A percentile compares a stretch with the other conserved stretches of the same genome.
These are phyloP conservation scores for Protomyces macrosporus DNA, from an alignment of 1,139 yeast species.

Conservation along the genomic window DNA sequence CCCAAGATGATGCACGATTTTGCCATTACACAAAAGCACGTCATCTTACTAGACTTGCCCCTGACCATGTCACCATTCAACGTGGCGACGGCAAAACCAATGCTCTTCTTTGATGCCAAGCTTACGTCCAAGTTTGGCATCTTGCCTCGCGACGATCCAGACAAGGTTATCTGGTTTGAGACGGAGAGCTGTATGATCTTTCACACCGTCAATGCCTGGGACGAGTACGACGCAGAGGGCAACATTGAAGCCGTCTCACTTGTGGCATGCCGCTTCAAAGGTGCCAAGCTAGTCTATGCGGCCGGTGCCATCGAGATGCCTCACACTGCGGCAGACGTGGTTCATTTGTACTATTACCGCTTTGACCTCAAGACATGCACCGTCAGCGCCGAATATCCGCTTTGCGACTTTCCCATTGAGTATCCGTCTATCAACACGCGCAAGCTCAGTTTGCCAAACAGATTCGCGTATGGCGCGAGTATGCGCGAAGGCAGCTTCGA, in stretches of 20 bases:
- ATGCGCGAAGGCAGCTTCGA: conserved; percentile 24
- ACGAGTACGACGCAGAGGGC: conserved; percentile 15
- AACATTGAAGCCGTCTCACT: conserved; percentile 13
- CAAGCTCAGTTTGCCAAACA: conserved; percentile 12
- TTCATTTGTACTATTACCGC: conserved; percentile 25
- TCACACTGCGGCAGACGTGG: conserved; percentile 13
- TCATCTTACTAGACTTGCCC: conserved; percentile 19
- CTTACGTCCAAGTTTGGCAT: conserved; percentile 18
- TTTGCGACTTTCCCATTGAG: conserved; percentile 26
- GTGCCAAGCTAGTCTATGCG: conserved; percentile 25
- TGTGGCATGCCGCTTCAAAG: conserved; percentile 24
- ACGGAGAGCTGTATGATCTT: conserved; percentile 26
- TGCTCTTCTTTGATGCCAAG: conserved; percentile 14
- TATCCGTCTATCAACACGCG: conserved; percentile 26
- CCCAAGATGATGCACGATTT: conserved; percentile 28
- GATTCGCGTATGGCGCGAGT: conserved; percentile 19
- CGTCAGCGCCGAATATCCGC: conserved; percentile 17
- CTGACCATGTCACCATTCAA: conserved; percentile 27
- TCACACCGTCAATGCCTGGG: conserved; percentile 27
- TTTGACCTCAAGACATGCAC: conserved; percentile 18
- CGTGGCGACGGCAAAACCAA: conserved; percentile 18
- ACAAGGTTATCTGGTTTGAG: conserved; percentile 13
- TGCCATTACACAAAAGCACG: conserved; percentile 20
- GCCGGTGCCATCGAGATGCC: conserved; percentile 25
- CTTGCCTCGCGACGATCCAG: conserved; percentile 5